Conservation (phyloP, 179 eudicot species). For the Pouteria campechiana region DNA sequence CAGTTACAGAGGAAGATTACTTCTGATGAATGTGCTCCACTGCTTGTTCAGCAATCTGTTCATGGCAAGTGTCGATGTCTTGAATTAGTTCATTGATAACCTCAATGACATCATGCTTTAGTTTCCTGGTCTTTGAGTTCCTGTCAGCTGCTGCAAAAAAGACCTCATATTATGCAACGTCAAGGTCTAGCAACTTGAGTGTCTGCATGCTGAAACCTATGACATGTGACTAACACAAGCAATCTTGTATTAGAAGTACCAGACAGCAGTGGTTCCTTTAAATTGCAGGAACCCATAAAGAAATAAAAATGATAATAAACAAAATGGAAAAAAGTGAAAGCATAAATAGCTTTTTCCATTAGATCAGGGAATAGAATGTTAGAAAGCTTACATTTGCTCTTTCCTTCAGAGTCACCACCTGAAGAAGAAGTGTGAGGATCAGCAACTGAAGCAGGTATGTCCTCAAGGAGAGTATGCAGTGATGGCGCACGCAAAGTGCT, state of each 20-base stretch:
- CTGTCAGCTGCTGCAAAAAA: conserved; percentile 73
- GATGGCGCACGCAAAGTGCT: conserved; percentile 91
- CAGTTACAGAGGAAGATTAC: conserved; percentile 38
- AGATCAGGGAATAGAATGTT: neutral
- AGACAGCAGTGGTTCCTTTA: no score
- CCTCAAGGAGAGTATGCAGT: conserved; percentile 94
- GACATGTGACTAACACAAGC: no score
- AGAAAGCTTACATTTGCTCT: conserved; percentile 65
- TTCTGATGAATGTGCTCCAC: conserved; percentile 99
- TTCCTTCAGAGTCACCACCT: conserved; percentile 97
- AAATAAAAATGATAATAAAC: no score
- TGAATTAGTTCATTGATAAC: conserved; percentile 92
- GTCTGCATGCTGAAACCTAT: no score
- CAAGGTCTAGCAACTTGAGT: no score
- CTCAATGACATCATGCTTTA: conserved; percentile 96
- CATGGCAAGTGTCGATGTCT: conserved; percentile 88
- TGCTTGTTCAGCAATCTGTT: conserved; percentile 97
- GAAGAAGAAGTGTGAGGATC: conserved; percentile 67
- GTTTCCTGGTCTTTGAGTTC: conserved; percentile 57
- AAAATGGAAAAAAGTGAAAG: no score
- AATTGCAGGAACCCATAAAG: no score
- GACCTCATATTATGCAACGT: no score
- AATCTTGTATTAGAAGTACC: no score
- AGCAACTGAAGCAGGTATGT: conserved; percentile 62
- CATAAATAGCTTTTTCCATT: no score